Base-by-base conservation (phyloP, 2,329 filamentous ascomycete species). In the Harringtonia aguacate region DNA sequence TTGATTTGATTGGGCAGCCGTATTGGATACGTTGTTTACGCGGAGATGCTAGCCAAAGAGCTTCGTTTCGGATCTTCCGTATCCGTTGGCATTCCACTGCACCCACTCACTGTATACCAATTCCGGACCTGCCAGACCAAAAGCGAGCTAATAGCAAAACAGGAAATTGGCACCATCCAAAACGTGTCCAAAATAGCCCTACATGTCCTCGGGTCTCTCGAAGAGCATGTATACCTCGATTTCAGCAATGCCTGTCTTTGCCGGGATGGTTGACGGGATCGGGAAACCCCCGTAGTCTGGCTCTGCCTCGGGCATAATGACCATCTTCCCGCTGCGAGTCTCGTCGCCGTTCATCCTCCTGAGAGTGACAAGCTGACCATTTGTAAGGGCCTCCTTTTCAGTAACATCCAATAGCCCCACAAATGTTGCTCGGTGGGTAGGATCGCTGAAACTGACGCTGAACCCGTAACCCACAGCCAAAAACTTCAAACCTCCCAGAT, bases 221-320 rank as follows among this genome's bases (percentile, higher is more conserved):
- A n/a, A n/a, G n/a, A n/a, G n/a, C n/a, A n/a, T n/a, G 49, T 68
- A 68, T 1, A 60, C 57, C 35, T 66, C 56, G 9, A 64, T 54
- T 41, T 67, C 61, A 0, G 66, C 67, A 47, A 72, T 67, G 39
- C 60, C 63, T 4, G 72, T 76, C 44, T 63, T 55, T 0, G 70
- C 69, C 3, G 72, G 72, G 31, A 75, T 68, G 0, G 71, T 76
- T 2, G 76, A 64, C 24, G 64, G 66, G 29, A 75, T 75, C 0
- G 71, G 72, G 46, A 75, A 75, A 0, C 68, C 69, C 1, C 72
- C 72, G 52, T 75, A 75, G 46, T 76, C 71, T 0, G 71, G 71
- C 29, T 73, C 61, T 30, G 73, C 67, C 45, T 67, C 72, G 1
- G 70, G 73, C 73, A 78, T 77, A 49, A 75, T 70, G n/a, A 64